Evolutionary conservation across 805 yeast species (phyloP).

Genomic region (Lipomyces mesembrius): DNA sequence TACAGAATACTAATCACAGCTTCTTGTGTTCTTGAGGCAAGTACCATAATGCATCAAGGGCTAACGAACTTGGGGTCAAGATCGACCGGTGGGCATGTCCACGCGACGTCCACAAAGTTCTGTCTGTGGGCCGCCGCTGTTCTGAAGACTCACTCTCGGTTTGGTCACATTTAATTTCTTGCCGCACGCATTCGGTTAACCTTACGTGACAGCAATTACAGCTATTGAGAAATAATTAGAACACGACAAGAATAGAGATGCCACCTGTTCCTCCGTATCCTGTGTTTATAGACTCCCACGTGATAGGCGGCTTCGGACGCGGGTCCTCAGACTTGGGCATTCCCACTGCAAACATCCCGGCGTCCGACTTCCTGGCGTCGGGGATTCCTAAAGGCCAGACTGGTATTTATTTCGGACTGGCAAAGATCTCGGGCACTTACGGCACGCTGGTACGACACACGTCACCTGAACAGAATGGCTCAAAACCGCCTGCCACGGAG

Average conservation of each 20-base stretch:
- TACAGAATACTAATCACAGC: too few relatives aligned
- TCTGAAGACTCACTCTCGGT: too few relatives aligned
- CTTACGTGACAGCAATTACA: neutral
- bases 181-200: neutral
- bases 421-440: conserved; percentile 45
- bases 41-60: neutral
- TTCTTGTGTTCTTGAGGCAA: neutral
- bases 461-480: conserved; percentile 8
- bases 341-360: conserved; percentile 61
- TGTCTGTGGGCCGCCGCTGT: neutral
- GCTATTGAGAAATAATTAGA: neutral
- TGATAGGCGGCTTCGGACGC: conserved; percentile 88
- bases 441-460: conserved; percentile 24
- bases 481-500: conserved; percentile 47
- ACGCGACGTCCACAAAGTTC: neutral
- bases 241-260: conserved; percentile 9
- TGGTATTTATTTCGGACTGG: conserved; percentile 92
- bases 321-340: conserved; percentile 93
- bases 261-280: conserved; percentile 48
- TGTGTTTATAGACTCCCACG: conserved; percentile 45
- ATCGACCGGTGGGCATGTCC: neutral
- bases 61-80: neutral
- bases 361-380: conserved; percentile 55
- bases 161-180: neutral
- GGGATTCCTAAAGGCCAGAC: conserved; percentile 54